These are phyloP conservation scores for Cicer yamashitae DNA, from an alignment of 306 rosid species.

Conservation along the genomic window DNA sequence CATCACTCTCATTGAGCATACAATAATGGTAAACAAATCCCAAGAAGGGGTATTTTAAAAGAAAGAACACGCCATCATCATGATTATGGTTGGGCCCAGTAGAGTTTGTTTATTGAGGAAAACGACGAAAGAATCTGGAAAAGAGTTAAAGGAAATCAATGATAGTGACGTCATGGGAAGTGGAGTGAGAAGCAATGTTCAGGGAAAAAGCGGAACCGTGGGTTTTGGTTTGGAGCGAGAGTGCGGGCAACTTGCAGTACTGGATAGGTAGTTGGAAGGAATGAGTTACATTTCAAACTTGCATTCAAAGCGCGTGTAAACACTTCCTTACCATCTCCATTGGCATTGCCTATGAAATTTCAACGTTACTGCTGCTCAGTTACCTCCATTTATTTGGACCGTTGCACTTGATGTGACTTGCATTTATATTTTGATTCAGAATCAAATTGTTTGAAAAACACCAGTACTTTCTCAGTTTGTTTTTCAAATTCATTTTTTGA, in stretches of 20 bases:
- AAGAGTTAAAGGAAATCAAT: conserved; percentile 33
- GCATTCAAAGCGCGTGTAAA: conserved; percentile 50
- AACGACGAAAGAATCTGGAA: conserved; percentile 67
- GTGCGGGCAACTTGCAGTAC: conserved; percentile 35
- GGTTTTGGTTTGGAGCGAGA: conserved; percentile 51
- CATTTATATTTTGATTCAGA: background rate
- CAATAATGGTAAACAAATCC: conserved; percentile 41
- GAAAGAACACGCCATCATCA: conserved; percentile 41
- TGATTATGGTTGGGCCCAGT: conserved; percentile 42
- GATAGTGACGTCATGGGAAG: conserved; percentile 53
- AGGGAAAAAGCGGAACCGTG: conserved; percentile 67
- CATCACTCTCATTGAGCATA: conserved; percentile 4
- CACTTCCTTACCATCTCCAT: background rate
- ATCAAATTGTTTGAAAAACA: too few relatives aligned
- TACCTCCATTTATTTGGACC: conserved; percentile 14
- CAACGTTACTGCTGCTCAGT: background rate
- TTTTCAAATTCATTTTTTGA: too few relatives aligned
- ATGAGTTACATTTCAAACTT: conserved; percentile 16
- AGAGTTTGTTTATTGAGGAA: conserved; percentile 31
- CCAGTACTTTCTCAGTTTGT: too few relatives aligned
- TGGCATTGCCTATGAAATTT: background rate
- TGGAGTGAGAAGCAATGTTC: conserved; percentile 57
- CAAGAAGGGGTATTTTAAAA: background rate
- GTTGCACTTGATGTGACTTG: conserved; percentile 23
- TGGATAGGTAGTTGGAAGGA: background rate